Conservation (phyloP, 495 filamentous ascomycete genomes). For the Cladorrhinum samala region DNA sequence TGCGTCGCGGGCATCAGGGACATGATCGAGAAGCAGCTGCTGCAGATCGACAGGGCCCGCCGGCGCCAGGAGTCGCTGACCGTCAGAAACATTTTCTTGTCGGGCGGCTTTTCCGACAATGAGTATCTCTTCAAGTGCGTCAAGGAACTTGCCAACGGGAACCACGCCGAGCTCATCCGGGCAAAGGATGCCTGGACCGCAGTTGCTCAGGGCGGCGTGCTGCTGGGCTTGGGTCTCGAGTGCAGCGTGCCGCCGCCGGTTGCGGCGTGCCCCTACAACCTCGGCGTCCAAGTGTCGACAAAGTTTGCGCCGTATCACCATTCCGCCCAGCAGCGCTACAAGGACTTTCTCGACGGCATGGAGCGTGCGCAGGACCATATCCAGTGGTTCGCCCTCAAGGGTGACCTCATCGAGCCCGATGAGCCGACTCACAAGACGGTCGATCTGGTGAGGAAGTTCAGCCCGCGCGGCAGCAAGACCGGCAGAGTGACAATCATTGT, state of each 20-base stretch:
- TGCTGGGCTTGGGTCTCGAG: conserved; percentile 11
- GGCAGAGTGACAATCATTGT: not conserved
- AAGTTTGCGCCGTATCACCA: conserved; percentile 4
- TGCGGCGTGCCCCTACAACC: conserved; percentile 4
- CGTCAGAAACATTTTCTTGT: conserved; percentile 11
- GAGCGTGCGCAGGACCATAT: not conserved
- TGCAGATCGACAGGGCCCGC: not conserved
- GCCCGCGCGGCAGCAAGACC: not conserved
- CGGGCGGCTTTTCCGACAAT: conserved; percentile 9
- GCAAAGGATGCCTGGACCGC: conserved; percentile 11
- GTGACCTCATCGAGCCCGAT: conserved; percentile 10
- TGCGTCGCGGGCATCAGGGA: conserved; percentile 4
- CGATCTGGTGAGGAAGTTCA: not conserved
- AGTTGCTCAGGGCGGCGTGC: conserved; percentile 4
- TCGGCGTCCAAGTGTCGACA: conserved; percentile 6
- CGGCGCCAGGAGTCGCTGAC: not conserved
- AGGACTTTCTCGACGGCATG: conserved; percentile 2
- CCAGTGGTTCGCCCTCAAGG: conserved; percentile 9
- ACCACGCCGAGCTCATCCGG: conserved; percentile 1
- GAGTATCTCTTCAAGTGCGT: conserved; percentile 7
- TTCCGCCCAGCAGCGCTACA: not conserved
- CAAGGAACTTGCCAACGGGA: not conserved
- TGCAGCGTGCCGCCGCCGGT: conserved; percentile 1
- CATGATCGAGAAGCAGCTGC: conserved; percentile 9
- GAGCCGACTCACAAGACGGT: not conserved